phyloP scores from a whole-genome alignment of 352 stramenopile species.

The Blastocystis sp. region DNA sequence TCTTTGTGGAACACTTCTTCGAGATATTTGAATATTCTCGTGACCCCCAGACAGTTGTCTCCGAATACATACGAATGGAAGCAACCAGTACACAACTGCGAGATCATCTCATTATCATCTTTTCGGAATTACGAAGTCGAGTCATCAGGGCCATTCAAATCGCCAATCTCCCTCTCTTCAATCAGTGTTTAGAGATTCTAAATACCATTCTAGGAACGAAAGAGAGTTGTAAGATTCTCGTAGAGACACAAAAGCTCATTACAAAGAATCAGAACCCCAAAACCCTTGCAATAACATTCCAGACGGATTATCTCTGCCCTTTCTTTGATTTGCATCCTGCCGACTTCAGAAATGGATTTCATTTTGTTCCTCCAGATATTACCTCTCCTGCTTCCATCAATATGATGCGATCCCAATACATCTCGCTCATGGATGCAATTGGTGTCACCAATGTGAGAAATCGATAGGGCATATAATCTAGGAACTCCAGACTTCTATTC shows the following conservation, averaged over 20 bases:
- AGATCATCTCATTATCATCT: slow-evolving; percentile 17
- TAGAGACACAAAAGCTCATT: not conserved
- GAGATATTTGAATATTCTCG: not conserved
- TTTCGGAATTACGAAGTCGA: not conserved
- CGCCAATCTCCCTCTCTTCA: not conserved
- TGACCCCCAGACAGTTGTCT: not conserved
- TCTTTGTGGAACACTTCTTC: slow-evolving; percentile 11
- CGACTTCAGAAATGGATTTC: not conserved
- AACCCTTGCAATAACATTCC: not conserved
- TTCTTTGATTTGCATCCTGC: slow-evolving; percentile 61
- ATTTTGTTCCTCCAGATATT: not conserved
- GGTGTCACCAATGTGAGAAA: not conserved
- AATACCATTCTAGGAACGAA: not conserved
- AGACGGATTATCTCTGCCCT: slow-evolving; percentile 5
- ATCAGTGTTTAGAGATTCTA: not conserved
- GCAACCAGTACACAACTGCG: not conserved
- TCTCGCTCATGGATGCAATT: not conserved
- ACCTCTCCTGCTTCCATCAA: not conserved
- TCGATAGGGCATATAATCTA: not conserved
- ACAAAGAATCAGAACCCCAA: not conserved
- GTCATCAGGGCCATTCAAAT: not conserved
- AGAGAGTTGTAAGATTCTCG: not conserved
- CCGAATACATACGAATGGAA: not conserved
- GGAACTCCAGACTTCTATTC: not conserved
- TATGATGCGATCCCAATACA: not conserved